A percentile compares a stretch with the other conserved stretches of the same genome.
These are phyloP conservation scores for sorghum (Sorghum bicolor) DNA, from an alignment of 176 grass and related monocot species.

Conservation along the genomic window Sorghum_bicolor_NCBIv3 NC_012873.2:66264001-66264500, in stretches of 20 bases:
- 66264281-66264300: neutral
- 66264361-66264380: conserved; percentile 35
- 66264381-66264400: neutral
- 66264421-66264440: conserved; percentile 1
- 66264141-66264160: conserved; percentile 30
- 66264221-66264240: neutral
- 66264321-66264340: neutral
- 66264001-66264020: conserved; percentile 26
- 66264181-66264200: neutral
- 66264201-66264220: neutral
- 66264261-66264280: neutral
- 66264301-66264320: neutral
- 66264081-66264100: conserved; percentile 16
- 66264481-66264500: conserved; percentile 31
- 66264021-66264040: conserved; percentile 15
- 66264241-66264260: neutral
- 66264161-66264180: neutral
- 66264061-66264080: neutral
- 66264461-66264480: conserved; percentile 34
- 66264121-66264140: conserved; percentile 24
- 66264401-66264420: neutral
- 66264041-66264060: neutral
- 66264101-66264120: neutral
- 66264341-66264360: neutral
- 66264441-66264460: conserved; percentile 8